Evolutionary conservation across 306 rosid species (phyloP).

Genomic region (Hippophae gyantsensis): DNA sequence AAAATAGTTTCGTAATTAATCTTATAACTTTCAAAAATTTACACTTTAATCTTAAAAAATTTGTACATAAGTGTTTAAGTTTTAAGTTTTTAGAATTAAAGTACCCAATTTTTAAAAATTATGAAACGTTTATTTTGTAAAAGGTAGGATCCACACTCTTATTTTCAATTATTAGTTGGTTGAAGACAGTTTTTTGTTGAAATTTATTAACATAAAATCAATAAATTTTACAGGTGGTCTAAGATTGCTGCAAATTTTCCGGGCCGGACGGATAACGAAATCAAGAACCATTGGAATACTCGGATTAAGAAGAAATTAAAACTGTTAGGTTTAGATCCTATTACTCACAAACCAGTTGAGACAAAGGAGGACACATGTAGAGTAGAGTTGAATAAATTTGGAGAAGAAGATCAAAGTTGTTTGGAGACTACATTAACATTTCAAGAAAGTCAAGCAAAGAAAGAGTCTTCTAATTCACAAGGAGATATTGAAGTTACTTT

Average conservation of each 20-base stretch:
- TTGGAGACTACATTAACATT: constrained; percentile 12
- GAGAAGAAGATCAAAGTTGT: constrained; percentile 16
- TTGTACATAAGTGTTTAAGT: too few relatives aligned
- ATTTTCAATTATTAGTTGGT: not conserved
- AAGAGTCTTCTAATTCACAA: constrained; percentile 9
- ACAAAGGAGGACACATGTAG: constrained; percentile 11
- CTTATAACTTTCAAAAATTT: too few relatives aligned
- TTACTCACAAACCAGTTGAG: constrained; percentile 39
- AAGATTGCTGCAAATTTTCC: constrained; percentile 92
- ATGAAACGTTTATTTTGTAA: too few relatives aligned
- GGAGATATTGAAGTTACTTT: constrained; percentile 15
- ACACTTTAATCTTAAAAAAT: too few relatives aligned
- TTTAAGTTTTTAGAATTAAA: too few relatives aligned
- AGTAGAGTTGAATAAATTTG: not conserved
- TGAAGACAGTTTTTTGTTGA: not conserved
- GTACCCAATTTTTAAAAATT: too few relatives aligned
- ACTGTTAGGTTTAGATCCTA: constrained; percentile 57
- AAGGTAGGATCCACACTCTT: too few relatives aligned
- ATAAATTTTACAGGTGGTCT: constrained; percentile 63
- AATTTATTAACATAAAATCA: not conserved
- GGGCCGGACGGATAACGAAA: constrained; percentile 90
- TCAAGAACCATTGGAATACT: constrained; percentile 96
- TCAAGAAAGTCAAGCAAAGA: constrained; percentile 11
- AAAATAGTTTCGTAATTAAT: not conserved
- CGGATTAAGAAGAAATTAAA: constrained; percentile 80